Evolutionary conservation across 169 alveolate species (phyloP).

Genomic region (Amoebophrya sp.): DNA sequence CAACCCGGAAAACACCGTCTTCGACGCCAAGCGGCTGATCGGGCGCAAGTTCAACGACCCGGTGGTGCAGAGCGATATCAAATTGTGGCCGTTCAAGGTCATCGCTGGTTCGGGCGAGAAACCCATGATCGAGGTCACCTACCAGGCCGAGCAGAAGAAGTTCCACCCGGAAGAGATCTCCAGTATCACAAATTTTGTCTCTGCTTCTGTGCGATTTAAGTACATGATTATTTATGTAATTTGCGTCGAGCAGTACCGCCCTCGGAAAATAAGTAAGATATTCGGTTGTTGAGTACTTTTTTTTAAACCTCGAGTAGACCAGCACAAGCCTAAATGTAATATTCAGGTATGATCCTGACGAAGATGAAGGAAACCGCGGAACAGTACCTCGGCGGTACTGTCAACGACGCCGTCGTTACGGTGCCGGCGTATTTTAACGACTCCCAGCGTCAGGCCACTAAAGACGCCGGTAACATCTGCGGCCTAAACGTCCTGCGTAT

Average conservation of each 20-base stretch:
- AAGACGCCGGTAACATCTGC: constrained; percentile 93
- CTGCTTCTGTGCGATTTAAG: too few species aligned
- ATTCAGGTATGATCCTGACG: constrained; percentile 84
- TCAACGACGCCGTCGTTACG: constrained; percentile 95
- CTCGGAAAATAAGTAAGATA: too few species aligned
- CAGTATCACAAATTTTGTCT: background rate
- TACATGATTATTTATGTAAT: too few species aligned
- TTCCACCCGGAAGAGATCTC: constrained; percentile 86
- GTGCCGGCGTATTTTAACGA: constrained; percentile 99
- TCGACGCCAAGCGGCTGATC: constrained; percentile 89
- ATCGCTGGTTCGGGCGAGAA: constrained; percentile 59
- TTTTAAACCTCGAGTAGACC: too few species aligned
- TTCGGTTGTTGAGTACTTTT: too few species aligned
- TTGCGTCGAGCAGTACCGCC: too few species aligned
- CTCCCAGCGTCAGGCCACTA: constrained; percentile 87
- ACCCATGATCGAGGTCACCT: constrained; percentile 75
- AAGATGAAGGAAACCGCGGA: constrained; percentile 90
- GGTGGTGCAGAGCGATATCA: constrained; percentile 81
- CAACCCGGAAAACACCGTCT: constrained; percentile 88
- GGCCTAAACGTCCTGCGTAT: constrained; percentile 92
- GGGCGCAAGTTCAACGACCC: constrained; percentile 85
- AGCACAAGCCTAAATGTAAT: background rate
- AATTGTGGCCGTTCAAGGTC: constrained; percentile 86
- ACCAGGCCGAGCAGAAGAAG: constrained; percentile 81
- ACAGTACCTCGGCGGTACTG: constrained; percentile 82